These are phyloP conservation scores for Eleusine indica DNA, from an alignment of 176 grass and related monocot genomes.

Conservation along the genomic window DNA sequence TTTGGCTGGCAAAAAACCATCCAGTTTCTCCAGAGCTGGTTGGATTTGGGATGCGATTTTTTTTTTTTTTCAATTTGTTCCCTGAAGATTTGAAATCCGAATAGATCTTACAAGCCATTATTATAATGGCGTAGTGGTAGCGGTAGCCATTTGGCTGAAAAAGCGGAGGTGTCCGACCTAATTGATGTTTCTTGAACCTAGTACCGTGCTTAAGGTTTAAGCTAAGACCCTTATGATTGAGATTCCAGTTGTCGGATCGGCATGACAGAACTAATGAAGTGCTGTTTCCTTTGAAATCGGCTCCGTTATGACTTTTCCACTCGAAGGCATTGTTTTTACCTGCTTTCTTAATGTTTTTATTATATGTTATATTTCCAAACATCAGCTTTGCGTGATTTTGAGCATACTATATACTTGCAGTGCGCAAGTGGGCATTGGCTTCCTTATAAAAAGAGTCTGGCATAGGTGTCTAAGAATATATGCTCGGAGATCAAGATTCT, in stretches of 20 bases:
- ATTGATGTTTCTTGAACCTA: conserved; percentile 7
- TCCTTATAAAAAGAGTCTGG: conserved; percentile 21
- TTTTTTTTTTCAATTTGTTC: neutral
- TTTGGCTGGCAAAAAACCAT: neutral
- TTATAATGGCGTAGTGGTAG: neutral
- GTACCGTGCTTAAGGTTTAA: conserved; percentile 29
- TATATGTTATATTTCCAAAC: neutral
- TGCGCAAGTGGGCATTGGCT: conserved; percentile 33
- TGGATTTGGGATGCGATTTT: neutral
- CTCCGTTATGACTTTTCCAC: neutral
- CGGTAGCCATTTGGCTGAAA: neutral
- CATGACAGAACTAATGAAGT: neutral
- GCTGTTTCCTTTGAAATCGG: conserved; percentile 16
- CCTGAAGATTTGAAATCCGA: neutral
- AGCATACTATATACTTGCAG: conserved; percentile 6
- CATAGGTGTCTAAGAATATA: conserved; percentile 59
- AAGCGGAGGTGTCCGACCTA: neutral
- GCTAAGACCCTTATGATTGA: neutral
- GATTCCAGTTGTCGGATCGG: conserved; percentile 18
- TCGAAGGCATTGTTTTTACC: neutral
- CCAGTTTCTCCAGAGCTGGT: neutral
- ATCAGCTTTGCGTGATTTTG: neutral
- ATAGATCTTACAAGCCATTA: neutral
- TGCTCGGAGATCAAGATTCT: conserved; percentile 50
- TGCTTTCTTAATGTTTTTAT: neutral